A percentile compares a stretch with the other conserved stretches of the same genome.
Evolutionary conservation across 148 eudicot genomes (phyloP).

Genomic region (Nepenthes gracilis): DNA sequence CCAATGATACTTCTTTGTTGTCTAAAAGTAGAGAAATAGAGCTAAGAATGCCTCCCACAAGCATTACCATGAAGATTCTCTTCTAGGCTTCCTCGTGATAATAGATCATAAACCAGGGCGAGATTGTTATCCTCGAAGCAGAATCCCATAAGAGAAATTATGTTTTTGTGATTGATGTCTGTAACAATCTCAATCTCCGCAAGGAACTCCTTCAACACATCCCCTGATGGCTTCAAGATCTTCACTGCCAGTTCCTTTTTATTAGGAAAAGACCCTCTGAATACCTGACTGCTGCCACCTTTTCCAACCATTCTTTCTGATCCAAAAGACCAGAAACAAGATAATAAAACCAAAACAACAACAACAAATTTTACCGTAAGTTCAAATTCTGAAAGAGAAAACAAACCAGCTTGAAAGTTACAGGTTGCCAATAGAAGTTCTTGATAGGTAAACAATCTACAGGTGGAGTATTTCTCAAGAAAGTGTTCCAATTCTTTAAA

Average conservation of each 20-base stretch:
- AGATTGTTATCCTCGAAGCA: constrained; percentile 58
- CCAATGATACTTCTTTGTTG: not conserved
- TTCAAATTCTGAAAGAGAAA: not conserved
- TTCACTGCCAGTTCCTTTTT: constrained; percentile 87
- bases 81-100: constrained; percentile 85
- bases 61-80: constrained; percentile 73
- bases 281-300: constrained; percentile 89
- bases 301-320: constrained; percentile 69
- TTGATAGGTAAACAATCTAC: constrained; percentile 57
- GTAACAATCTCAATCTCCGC: constrained; percentile 81
- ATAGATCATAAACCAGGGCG: constrained; percentile 65
- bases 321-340: constrained; percentile 1
- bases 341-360: not conserved
- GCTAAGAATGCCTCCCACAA: too few relatives aligned
- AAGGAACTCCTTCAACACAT: constrained; percentile 52
- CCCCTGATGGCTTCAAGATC: constrained; percentile 67
- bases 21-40: too few relatives aligned
- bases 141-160: constrained; percentile 68
- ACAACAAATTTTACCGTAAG: not conserved
- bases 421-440: constrained; percentile 68
- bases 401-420: constrained; percentile 55
- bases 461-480: constrained; percentile 62
- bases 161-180: constrained; percentile 67
- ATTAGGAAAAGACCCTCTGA: constrained; percentile 58
- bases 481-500: constrained; percentile 48